These are phyloP conservation scores for Stephanodiscus triporus DNA, from an alignment of 108 stramenopile genomes.

Conservation along the genomic window DNA sequence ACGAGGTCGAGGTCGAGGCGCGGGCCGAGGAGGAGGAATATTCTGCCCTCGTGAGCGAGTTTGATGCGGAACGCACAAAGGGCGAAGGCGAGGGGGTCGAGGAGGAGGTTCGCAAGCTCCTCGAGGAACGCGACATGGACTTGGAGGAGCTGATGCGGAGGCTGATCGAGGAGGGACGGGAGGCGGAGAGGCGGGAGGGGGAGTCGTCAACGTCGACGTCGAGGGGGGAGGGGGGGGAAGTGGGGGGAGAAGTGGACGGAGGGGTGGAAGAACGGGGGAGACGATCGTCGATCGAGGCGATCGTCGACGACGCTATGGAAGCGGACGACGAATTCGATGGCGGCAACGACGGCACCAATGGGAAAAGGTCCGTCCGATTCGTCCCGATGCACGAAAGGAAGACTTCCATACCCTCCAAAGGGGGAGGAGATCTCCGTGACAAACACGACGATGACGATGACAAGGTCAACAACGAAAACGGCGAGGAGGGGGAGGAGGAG, in stretches of 20 bases:
- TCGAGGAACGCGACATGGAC: constrained; percentile 45
- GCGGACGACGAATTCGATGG: constrained; percentile 7
- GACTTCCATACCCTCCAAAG: constrained; percentile 1
- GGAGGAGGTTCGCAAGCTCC: constrained; percentile 23
- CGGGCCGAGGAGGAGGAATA: constrained; percentile 25
- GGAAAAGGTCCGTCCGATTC: constrained; percentile 20
- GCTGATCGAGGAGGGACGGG: constrained; percentile 32
- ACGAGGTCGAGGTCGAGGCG: constrained; percentile 25
- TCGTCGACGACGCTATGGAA: not conserved
- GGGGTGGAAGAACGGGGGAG: no score
- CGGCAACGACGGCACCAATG: not conserved
- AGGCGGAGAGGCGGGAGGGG: not conserved
- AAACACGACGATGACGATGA: constrained; percentile 8
- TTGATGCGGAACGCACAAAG: constrained; percentile 12
- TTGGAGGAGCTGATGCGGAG: constrained; percentile 20
- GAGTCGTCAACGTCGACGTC: not conserved
- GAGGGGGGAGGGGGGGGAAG: constrained; percentile 4
- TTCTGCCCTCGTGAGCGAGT: constrained; percentile 11
- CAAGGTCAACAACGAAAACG: not conserved
- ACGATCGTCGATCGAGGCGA: no score
- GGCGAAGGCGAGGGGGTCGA: constrained; percentile 3
- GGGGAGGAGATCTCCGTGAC: not conserved
- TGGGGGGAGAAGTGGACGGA: constrained; percentile 22
- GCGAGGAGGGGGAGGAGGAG: not conserved
- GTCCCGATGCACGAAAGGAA: constrained; percentile 14